Base-by-base conservation (phyloP, 2,329 filamentous ascomycete genomes). In the Rasamsonia emersonii region DNA sequence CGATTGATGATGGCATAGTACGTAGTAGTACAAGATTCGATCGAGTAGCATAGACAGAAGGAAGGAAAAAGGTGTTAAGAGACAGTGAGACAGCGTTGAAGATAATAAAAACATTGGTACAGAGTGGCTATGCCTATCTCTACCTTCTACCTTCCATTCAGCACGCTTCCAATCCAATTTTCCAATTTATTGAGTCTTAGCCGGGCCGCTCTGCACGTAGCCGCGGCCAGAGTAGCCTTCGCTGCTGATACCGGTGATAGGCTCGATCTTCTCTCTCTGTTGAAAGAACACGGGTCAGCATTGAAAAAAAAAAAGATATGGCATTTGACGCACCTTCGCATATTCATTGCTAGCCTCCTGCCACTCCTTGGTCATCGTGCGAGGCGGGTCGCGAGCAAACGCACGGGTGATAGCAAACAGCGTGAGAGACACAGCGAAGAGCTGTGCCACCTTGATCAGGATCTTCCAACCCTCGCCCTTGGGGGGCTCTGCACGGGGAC, bases 281-380 rank as follows among this genome's bases (percentile, higher is more conserved):
- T 40, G 37, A 20, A 35, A 28, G 15, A 32, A 40, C 37, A 23
- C 20, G 17, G 16, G 44, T 52, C 25, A 51, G 40, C 37, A 28
- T 23, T 30, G 14, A 9, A 14, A 20, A 44, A 28, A 25, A 33
- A 16, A 40, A 47, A 36, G 42, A 37, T 34, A 21, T 28, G 18
- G 14, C 17, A 28, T n/a, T n/a, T n/a, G n/a, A 66, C 77, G 53
- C 68, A 93, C 89, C 76, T 79, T 88, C 62, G 95, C 73, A 65
- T 83, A 91, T 71, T 95, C 91, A 67, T 98, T 94, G 49, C 80
- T 75, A 50, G 82, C 82, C 71, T 96, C 86, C 71, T 98, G 86
- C 77, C 83, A 96, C 68, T 98, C 91, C 73, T 85, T 83, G 68
- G 72, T 89, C 88, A 98, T 93, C 54, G 89, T 93, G 62, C 71